Conservation (phyloP, 164 flowering plant species). For the Tetracentron sinense region DNA sequence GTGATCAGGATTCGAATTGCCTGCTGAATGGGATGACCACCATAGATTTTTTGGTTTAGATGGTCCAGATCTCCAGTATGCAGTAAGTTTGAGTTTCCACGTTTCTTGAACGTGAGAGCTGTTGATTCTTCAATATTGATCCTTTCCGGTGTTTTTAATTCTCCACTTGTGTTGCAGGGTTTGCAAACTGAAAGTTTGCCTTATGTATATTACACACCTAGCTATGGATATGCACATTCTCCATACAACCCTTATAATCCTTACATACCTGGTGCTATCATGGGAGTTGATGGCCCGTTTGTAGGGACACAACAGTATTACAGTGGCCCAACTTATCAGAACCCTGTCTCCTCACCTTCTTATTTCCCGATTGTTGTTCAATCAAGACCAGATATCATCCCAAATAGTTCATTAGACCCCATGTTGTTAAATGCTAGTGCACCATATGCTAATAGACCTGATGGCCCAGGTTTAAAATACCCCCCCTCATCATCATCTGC, state of each 20-base stretch:
- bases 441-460: slow-evolving; percentile 29
- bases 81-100: slow-evolving; percentile 44
- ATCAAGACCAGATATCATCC: slow-evolving; percentile 36
- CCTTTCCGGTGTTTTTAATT: background rate
- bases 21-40: slow-evolving; percentile 79
- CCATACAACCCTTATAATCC: slow-evolving; percentile 90
- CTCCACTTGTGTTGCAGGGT: slow-evolving; percentile 43
- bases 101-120: background rate
- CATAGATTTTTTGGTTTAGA: slow-evolving; percentile 61
- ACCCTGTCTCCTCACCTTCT: slow-evolving; percentile 38
- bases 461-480: slow-evolving; percentile 38
- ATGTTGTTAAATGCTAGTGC: slow-evolving; percentile 25
- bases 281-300: slow-evolving; percentile 59
- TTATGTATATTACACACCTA: slow-evolving; percentile 76
- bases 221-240: slow-evolving; percentile 80
- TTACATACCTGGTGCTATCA: slow-evolving; percentile 75
- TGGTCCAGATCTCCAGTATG: slow-evolving; percentile 67
- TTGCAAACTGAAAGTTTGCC: slow-evolving; percentile 66
- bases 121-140: too few species aligned
- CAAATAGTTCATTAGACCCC: slow-evolving; percentile 35
- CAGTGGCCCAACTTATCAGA: slow-evolving; percentile 48
- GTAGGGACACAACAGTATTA: slow-evolving; percentile 61
- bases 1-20: slow-evolving; percentile 70
- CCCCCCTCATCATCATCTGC: slow-evolving; percentile 35
- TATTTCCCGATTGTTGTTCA: slow-evolving; percentile 50